Evolutionary conservation across 2,329 filamentous ascomycete species (phyloP).

Genomic region (Sphaerostilbella broomeana): DNA sequence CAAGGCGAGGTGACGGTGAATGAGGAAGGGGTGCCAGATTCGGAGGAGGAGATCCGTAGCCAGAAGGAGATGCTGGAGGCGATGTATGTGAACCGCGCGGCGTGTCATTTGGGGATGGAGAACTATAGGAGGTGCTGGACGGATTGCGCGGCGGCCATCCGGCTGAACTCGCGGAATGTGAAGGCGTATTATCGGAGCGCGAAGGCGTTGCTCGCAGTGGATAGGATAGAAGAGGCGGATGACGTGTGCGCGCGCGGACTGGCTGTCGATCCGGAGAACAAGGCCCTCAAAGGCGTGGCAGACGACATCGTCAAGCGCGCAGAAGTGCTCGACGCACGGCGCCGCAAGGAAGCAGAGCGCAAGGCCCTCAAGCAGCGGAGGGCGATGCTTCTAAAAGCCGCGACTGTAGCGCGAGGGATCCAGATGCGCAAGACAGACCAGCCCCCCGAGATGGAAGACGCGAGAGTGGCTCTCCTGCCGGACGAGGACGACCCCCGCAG

Average conservation of each 20-base stretch:
- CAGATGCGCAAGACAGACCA: slow-evolving; percentile 57
- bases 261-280: slow-evolving; percentile 63
- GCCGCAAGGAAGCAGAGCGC: slow-evolving; percentile 49
- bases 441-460: slow-evolving; percentile 85
- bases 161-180: slow-evolving; percentile 70
- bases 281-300: slow-evolving; percentile 55
- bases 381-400: slow-evolving; percentile 55
- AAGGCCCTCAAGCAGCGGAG: slow-evolving; percentile 50
- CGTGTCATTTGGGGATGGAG: slow-evolving; percentile 79
- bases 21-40: slow-evolving; percentile 25
- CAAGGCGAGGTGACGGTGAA: slow-evolving; percentile 29
- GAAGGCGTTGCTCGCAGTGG: slow-evolving; percentile 68
- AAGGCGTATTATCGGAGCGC: slow-evolving; percentile 90
- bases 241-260: slow-evolving; percentile 73
- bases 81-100: slow-evolving; percentile 78
- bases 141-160: slow-evolving; percentile 75
- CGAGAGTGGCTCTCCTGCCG: slow-evolving; percentile 59
- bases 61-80: slow-evolving; percentile 64
- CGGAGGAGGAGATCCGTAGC: slow-evolving; percentile 51
- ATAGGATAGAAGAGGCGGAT: slow-evolving; percentile 71
- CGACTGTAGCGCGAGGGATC: slow-evolving; percentile 65
- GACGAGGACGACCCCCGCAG: slow-evolving; percentile 69
- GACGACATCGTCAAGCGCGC: slow-evolving; percentile 57
- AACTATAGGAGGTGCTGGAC: slow-evolving; percentile 84
- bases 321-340: slow-evolving; percentile 46